These are phyloP conservation scores for Ophiostoma montium DNA, from an alignment of 2,329 filamentous ascomycete species.

Conservation along the genomic window DNA sequence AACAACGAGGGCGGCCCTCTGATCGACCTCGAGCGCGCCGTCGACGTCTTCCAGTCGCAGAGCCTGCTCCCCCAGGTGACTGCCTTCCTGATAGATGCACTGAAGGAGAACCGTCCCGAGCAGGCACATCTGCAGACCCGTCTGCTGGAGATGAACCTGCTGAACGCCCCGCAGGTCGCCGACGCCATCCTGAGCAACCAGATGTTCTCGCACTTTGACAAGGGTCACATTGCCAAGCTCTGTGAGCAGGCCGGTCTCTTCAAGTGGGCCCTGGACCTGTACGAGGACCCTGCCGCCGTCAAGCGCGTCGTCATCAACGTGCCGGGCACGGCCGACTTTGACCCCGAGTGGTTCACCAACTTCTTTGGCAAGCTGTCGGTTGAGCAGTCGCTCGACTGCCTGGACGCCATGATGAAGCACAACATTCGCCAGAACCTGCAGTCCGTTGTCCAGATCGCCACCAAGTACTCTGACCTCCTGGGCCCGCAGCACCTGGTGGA, in stretches of 20 bases:
- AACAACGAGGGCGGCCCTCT: slow-evolving; percentile 78
- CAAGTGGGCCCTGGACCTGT: slow-evolving; percentile 83
- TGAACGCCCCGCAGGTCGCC: slow-evolving; percentile 92
- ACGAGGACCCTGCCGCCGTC: slow-evolving; percentile 76
- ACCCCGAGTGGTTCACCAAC: slow-evolving; percentile 76
- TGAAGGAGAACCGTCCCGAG: slow-evolving; percentile 89
- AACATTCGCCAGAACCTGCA: slow-evolving; percentile 97
- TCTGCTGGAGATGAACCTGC: slow-evolving; percentile 91
- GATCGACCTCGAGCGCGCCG: slow-evolving; percentile 85
- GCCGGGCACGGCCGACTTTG: slow-evolving; percentile 69
- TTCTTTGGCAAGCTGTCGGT: slow-evolving; percentile 94
- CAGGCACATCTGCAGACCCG: slow-evolving; percentile 89
- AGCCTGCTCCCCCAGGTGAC: slow-evolving; percentile 97
- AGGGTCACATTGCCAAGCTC: slow-evolving; percentile 70
- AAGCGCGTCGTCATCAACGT: slow-evolving; percentile 84
- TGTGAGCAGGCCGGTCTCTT: slow-evolving; percentile 86
- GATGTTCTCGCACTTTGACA: slow-evolving; percentile 97
- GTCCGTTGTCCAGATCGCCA: slow-evolving; percentile 86
- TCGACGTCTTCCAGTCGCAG: slow-evolving; percentile 96
- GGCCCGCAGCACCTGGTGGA: slow-evolving; percentile 80
- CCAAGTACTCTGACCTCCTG: slow-evolving; percentile 93
- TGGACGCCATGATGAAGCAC: slow-evolving; percentile 89
- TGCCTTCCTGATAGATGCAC: slow-evolving; percentile 89
- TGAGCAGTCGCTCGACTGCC: slow-evolving; percentile 83
- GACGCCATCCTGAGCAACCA: slow-evolving; percentile 96